Evolutionary conservation across 208 protist species (phyloP).

Genomic region (Lotmaria passim): DNA sequence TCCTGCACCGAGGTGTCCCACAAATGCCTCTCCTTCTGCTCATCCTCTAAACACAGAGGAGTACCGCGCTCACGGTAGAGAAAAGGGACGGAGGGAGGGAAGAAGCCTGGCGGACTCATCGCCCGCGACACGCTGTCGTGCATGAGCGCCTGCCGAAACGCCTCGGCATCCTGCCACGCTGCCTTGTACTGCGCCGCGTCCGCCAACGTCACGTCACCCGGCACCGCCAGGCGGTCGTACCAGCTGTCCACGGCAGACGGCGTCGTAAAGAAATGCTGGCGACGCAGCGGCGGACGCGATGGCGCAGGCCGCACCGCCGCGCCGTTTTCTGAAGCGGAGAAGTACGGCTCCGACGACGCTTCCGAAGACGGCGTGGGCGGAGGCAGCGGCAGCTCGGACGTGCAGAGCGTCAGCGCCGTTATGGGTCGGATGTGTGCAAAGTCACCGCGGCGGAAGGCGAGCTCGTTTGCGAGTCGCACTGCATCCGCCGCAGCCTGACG

Average conservation of each 20-base stretch:
- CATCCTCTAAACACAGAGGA: not conserved
- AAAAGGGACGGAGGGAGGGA: constrained; percentile 5
- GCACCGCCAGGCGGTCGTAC: not conserved
- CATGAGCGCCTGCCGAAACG: not conserved
- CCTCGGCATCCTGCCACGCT: constrained; percentile 7
- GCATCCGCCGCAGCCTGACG: not conserved
- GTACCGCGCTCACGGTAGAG: constrained; percentile 13
- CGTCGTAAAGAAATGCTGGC: not conserved
- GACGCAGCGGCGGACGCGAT: not conserved
- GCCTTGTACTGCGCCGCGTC: not conserved
- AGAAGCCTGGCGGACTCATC: not conserved
- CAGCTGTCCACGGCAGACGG: not conserved
- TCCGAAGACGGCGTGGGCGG: not conserved
- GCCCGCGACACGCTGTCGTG: not conserved
- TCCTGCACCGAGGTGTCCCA: not conserved
- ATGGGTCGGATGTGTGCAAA: constrained; percentile 15
- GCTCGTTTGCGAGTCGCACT: constrained; percentile 20
- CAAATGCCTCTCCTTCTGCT: not conserved
- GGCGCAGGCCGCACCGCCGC: not conserved
- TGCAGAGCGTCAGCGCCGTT: constrained; percentile 27
- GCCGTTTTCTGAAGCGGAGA: too few species aligned
- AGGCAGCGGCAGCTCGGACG: constrained; percentile 25
- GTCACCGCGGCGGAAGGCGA: constrained; percentile 16
- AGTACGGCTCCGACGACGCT: too few species aligned
- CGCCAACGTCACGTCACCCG: not conserved